phyloP scores from a whole-genome alignment of 208 protist genomes.

The Trypanosoma platydactyli region DNA sequence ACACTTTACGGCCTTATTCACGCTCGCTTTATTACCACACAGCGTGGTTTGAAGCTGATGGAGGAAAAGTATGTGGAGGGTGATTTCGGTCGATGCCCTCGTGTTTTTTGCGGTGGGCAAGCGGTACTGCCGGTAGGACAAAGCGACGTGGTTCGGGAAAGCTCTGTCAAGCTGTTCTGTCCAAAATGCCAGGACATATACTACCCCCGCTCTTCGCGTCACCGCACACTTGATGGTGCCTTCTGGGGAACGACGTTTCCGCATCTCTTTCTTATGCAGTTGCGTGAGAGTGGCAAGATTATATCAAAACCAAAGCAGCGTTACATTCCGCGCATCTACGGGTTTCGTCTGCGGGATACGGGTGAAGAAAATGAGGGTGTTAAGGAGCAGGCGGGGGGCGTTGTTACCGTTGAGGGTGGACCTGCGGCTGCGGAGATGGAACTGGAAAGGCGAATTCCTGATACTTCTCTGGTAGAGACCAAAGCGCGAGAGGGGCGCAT shows the following conservation, averaged over 20 bases:
- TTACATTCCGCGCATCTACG: constrained; percentile 97
- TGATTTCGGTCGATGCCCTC: constrained; percentile 97
- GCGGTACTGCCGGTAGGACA: constrained; percentile 95
- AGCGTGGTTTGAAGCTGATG: constrained; percentile 95
- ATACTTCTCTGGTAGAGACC: constrained; percentile 1
- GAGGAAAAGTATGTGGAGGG: constrained; percentile 94
- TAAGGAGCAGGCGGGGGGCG: constrained; percentile 1
- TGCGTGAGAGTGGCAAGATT: constrained; percentile 57
- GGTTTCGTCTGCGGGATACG: constrained; percentile 92
- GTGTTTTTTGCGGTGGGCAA: constrained; percentile 96
- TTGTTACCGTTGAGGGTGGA: background rate
- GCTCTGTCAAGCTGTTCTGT: constrained; percentile 96
- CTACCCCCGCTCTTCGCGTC: constrained; percentile 91
- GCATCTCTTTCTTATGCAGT: constrained; percentile 90
- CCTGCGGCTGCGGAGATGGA: background rate
- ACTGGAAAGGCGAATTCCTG: background rate
- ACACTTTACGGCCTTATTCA: constrained; percentile 99
- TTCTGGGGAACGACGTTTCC: constrained; percentile 98
- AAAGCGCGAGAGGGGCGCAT: background rate
- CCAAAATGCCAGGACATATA: constrained; percentile 98
- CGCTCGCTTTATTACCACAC: constrained; percentile 98
- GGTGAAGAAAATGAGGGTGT: constrained; percentile 15
- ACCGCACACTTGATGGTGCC: constrained; percentile 95
- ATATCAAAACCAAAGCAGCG: constrained; percentile 59
- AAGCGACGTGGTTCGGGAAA: constrained; percentile 93